These are phyloP conservation scores for Pleurotus ostreatus DNA, from an alignment of 768 basidiomycete genomes.

Conservation along the genomic window DNA sequence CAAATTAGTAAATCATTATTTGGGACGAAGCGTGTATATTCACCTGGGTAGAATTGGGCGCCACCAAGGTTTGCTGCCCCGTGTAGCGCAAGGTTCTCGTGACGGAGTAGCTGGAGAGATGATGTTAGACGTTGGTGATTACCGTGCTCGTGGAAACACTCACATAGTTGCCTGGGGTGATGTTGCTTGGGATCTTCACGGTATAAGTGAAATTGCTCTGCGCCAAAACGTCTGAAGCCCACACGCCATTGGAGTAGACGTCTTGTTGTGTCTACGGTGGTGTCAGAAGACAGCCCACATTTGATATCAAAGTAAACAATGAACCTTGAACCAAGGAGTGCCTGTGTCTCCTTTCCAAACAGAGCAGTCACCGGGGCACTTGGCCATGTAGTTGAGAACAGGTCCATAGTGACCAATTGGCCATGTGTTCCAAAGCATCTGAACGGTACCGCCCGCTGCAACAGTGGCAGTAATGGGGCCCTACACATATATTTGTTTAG, in stretches of 20 bases:
- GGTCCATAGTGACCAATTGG: conserved; percentile 34
- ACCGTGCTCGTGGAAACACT: conserved; percentile 2
- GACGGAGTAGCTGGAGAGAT: conserved; percentile 26
- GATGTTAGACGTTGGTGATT: not conserved
- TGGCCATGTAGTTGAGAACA: conserved; percentile 37
- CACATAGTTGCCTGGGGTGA: conserved; percentile 31
- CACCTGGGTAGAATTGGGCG: conserved; percentile 34
- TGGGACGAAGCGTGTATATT: not conserved
- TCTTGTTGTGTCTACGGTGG: conserved; percentile 30
- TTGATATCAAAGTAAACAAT: not conserved
- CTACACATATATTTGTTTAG: conserved; percentile 12
- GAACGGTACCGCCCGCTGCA: conserved; percentile 29
- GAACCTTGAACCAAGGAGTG: conserved; percentile 37
- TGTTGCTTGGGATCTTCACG: conserved; percentile 34
- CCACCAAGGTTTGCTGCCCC: conserved; percentile 26
- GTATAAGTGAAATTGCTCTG: conserved; percentile 28
- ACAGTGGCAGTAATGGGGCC: conserved; percentile 31
- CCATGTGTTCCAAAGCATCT: conserved; percentile 36
- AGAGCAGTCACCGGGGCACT: conserved; percentile 31
- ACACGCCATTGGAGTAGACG: conserved; percentile 28
- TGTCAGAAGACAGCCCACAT: not conserved
- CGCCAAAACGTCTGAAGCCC: conserved; percentile 33
- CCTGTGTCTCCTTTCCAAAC: conserved; percentile 31
- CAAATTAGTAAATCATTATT: not conserved
- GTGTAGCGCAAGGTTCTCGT: conserved; percentile 36